Percentiles rank a stretch among this genome's conserved stretches.
Conservation (phyloP, 2,329 filamentous ascomycete genomes). For the Sphaceloma murrayae region DNA sequence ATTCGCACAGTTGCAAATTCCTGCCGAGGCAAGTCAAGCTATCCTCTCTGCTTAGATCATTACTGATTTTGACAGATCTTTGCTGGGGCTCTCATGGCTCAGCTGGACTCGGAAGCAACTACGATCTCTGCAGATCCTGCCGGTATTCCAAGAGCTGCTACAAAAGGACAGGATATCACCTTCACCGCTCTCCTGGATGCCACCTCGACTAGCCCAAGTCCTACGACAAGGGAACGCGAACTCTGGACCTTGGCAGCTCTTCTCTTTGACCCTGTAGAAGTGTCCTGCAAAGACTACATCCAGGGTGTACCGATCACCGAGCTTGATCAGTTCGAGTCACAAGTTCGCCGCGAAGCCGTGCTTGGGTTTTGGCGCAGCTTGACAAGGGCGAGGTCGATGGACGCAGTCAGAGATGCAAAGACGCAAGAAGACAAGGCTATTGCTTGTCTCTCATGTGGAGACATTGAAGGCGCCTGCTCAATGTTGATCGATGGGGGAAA, state of each 20-base stretch:
- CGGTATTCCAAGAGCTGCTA: constrained; percentile 33
- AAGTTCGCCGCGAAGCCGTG: constrained; percentile 50
- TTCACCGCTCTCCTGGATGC: constrained; percentile 42
- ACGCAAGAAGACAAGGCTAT: constrained; percentile 76
- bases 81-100: neutral
- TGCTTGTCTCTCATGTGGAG: constrained; percentile 66
- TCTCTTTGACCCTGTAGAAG: constrained; percentile 62
- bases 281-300: constrained; percentile 23
- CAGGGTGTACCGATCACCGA: constrained; percentile 37
- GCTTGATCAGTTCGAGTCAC: constrained; percentile 31
- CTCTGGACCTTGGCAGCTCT: constrained; percentile 83
- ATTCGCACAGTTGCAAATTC: constrained; percentile 52
- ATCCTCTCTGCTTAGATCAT: constrained; percentile 19
- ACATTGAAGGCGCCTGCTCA: constrained; percentile 73
- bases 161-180: constrained; percentile 25
- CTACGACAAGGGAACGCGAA: constrained; percentile 52
- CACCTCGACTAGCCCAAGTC: constrained; percentile 13
- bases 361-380: constrained; percentile 52
- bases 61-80: constrained; percentile 1
- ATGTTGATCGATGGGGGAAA: constrained; percentile 66
- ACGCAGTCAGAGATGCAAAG: constrained; percentile 46
- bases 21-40: constrained; percentile 31
- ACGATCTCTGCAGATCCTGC: constrained; percentile 26
- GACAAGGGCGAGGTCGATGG: constrained; percentile 32
- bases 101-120: constrained; percentile 39